These are phyloP conservation scores for Mucor ambiguus DNA, from an alignment of 371 early-diverging fungal genomes.

Conservation along the genomic window DNA sequence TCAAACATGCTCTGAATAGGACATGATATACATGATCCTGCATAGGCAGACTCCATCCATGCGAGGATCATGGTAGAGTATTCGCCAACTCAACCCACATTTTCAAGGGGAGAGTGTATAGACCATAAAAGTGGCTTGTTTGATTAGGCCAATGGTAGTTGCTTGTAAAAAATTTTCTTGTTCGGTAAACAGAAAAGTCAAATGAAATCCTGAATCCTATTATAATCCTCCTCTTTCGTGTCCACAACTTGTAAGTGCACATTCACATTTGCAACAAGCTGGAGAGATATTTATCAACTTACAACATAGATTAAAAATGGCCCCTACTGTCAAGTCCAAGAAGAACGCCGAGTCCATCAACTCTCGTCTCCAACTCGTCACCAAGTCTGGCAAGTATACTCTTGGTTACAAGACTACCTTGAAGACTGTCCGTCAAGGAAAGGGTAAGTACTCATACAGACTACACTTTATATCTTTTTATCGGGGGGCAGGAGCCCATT, in stretches of 20 bases:
- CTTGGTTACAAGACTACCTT: conserved; percentile 98
- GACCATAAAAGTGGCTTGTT: neutral
- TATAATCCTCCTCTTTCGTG: conserved; percentile 10
- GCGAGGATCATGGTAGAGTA: neutral
- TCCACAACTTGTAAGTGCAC: conserved; percentile 8
- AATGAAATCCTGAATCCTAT: neutral
- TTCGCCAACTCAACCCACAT: neutral
- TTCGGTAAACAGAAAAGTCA: neutral
- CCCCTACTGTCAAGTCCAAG: conserved; percentile 66
- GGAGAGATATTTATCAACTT: neutral
- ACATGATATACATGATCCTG: neutral
- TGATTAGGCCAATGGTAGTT: neutral
- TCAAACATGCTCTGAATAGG: neutral
- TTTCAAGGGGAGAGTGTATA: conserved; percentile 1
- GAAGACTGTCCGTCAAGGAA: conserved; percentile 95
- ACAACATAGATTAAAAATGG: conserved; percentile 33
- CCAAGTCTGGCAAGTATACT: conserved; percentile 98
- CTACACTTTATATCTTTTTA: conserved; percentile 4
- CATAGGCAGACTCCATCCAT: neutral
- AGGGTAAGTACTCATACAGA: conserved; percentile 66
- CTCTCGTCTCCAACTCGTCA: conserved; percentile 96
- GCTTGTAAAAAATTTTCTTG: neutral
- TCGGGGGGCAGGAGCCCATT: conserved; percentile 29
- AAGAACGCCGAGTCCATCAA: conserved; percentile 93
- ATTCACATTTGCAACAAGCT: neutral